Evolutionary conservation across 192 early-diverging fungal species (phyloP), one percentile per base, ranked within the genome.

Genomic region (Jimgerdemannia lactiflua): DNA sequence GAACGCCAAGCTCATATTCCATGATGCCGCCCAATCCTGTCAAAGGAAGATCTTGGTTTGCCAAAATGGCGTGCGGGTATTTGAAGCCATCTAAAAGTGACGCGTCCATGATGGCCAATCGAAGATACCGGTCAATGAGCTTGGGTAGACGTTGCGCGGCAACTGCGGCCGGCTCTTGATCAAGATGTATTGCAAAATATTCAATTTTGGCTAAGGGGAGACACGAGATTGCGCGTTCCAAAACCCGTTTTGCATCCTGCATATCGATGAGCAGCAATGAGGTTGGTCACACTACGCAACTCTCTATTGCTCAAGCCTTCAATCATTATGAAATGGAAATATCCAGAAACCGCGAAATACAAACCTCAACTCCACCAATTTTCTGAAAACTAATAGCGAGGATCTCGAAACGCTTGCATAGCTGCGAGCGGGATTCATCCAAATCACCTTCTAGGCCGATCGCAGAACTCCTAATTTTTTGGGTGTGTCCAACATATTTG

Each of bases 351-450:
- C 49, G 14, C 14, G 49, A 59, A 18, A 42, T 59, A 59, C 49
- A 59, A 2, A 81, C 86, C 67, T 88, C 73, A 70, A 54, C 63
- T 20, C 82, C 74, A 19, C 75, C 73, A 18, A 72, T 72, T 67
- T 78, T 78, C 64, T 75, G 70, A 64, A 65, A 75, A 39, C 86
- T 85, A 10, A 68, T 67, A 2, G 84, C 87, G 3, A 85, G 43
- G 11, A 82, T 20, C 39, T 89, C 85, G 69, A 81, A 89, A 40
- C 87, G 75, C 19, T 89, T 86, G 65, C 79, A 71, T 4, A 89
- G 43, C 43, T 84, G 78, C 29, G 71, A 71, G 41, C 69, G 59
- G 19, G 73, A 67, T 69, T 82, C 73, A 39, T 77, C 80, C 9
- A 70, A 41, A 42, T 59, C 64, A 2, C 67, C 65, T 6, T 71